Evolutionary conservation across 2,329 filamentous ascomycete genomes (phyloP).

Genomic region (Cryphonectria carpinicola): DNA sequence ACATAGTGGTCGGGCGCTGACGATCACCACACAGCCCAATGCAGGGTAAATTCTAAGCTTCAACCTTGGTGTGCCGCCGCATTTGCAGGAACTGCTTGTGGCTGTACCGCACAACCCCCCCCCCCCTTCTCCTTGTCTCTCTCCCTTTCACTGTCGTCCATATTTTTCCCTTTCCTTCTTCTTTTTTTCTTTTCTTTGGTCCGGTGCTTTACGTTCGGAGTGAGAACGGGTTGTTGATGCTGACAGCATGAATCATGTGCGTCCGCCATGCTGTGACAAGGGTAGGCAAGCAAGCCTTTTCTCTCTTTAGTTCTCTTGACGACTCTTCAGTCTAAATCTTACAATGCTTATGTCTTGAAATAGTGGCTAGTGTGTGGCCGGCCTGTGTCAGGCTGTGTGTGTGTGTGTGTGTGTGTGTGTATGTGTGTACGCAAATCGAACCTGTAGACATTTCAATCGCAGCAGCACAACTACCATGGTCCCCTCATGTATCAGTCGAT

Average conservation of each 20-base stretch:
- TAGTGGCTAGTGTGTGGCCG: background rate
- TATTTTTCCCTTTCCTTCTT: background rate
- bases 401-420: background rate
- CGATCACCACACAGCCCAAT: background rate
- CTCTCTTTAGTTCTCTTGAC: background rate
- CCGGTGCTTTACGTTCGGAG: background rate
- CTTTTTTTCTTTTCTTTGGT: no score
- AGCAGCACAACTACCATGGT: background rate
- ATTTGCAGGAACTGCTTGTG: background rate
- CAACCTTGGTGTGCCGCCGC: conserved; percentile 3
- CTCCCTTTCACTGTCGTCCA: background rate
- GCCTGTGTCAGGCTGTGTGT: background rate
- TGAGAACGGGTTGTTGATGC: background rate
- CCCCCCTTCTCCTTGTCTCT: background rate
- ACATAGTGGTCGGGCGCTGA: background rate
- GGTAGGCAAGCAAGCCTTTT: background rate
- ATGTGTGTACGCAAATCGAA: background rate
- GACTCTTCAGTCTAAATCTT: background rate
- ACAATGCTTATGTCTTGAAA: conserved; percentile 6
- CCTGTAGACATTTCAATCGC: background rate
- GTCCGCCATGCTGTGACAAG: background rate
- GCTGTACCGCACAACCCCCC: background rate
- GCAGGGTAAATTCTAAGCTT: conserved; percentile 12
- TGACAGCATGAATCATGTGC: background rate
- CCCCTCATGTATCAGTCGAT: background rate